A percentile compares a stretch with the other conserved stretches of the same genome.
Evolutionary conservation across 192 early-diverging fungal genomes (phyloP).

Genomic region (Backusella liffmaniae): DNA sequence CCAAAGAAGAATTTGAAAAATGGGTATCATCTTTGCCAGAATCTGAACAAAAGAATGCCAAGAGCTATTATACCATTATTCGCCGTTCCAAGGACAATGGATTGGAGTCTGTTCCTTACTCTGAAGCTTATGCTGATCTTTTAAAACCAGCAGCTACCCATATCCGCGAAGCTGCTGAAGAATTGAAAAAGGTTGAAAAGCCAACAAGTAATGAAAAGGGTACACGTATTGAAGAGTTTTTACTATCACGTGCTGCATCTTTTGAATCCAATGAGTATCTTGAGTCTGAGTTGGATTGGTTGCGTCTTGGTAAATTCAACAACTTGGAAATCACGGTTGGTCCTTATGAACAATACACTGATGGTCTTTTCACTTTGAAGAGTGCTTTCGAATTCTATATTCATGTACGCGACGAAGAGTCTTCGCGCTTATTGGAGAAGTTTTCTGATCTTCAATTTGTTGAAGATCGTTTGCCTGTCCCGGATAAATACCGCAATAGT

Average conservation of each 20-base stretch:
- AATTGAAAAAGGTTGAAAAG: constrained; percentile 53
- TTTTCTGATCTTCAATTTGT: constrained; percentile 65
- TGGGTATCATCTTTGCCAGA: constrained; percentile 51
- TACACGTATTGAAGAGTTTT: constrained; percentile 47
- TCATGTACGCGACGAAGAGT: constrained; percentile 63
- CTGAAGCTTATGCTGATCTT: constrained; percentile 56
- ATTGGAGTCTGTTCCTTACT: constrained; percentile 43
- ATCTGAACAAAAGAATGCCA: constrained; percentile 49
- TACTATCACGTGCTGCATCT: constrained; percentile 53
- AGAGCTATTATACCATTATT: constrained; percentile 65
- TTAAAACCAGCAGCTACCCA: constrained; percentile 51
- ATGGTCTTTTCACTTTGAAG: constrained; percentile 62
- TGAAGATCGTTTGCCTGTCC: constrained; percentile 66
- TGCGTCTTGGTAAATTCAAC: constrained; percentile 59
- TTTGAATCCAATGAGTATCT: constrained; percentile 65
- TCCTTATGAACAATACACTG: constrained; percentile 76
- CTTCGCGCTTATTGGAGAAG: constrained; percentile 55
- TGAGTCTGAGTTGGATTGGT: constrained; percentile 68
- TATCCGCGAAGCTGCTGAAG: constrained; percentile 53
- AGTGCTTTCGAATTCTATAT: constrained; percentile 70
- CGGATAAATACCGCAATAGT: constrained; percentile 60
- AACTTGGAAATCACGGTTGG: constrained; percentile 67
- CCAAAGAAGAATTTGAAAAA: constrained; percentile 54
- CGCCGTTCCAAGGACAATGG: constrained; percentile 33
- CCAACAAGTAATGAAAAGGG: not conserved